phyloP scores from a whole-genome alignment of 306 rosid genomes.

The Quercus rubra region DNA sequence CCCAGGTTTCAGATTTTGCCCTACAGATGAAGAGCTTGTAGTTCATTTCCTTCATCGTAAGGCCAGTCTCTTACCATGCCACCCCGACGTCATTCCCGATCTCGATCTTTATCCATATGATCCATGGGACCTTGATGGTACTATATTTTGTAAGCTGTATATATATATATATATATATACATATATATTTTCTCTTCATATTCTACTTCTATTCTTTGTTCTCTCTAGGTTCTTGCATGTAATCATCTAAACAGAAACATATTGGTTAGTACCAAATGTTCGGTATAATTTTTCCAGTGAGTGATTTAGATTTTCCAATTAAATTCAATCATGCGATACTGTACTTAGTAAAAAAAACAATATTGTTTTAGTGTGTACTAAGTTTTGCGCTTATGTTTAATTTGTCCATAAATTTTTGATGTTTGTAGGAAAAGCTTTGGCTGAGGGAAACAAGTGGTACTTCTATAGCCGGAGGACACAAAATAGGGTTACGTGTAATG shows the following conservation, averaged over 20 bases:
- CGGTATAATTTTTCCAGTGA: too few species aligned
- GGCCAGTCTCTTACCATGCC: conserved; percentile 79
- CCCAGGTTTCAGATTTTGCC: conserved; percentile 85
- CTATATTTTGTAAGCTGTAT: neutral
- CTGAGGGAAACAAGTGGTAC: conserved; percentile 86
- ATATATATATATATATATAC: neutral
- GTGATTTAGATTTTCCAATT: too few species aligned
- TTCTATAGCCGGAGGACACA: conserved; percentile 82
- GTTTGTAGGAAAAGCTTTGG: conserved; percentile 74
- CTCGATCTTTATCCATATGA: conserved; percentile 76
- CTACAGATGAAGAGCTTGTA: conserved; percentile 90
- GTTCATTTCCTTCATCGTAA: conserved; percentile 93
- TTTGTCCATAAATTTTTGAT: neutral
- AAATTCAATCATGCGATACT: too few species aligned
- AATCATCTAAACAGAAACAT: too few species aligned
- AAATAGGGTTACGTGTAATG: conserved; percentile 50
- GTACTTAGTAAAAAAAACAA: too few species aligned
- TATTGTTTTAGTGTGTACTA: too few species aligned
- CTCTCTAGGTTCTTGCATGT: neutral
- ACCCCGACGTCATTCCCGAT: conserved; percentile 96
- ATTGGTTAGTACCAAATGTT: too few species aligned
- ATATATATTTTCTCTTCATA: neutral
- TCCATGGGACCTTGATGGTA: conserved; percentile 93
- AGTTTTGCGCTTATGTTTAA: too few species aligned
- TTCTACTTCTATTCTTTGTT: neutral